Conservation (phyloP, 495 filamentous ascomycete genomes). For the Lepidopterella palustris region DNA sequence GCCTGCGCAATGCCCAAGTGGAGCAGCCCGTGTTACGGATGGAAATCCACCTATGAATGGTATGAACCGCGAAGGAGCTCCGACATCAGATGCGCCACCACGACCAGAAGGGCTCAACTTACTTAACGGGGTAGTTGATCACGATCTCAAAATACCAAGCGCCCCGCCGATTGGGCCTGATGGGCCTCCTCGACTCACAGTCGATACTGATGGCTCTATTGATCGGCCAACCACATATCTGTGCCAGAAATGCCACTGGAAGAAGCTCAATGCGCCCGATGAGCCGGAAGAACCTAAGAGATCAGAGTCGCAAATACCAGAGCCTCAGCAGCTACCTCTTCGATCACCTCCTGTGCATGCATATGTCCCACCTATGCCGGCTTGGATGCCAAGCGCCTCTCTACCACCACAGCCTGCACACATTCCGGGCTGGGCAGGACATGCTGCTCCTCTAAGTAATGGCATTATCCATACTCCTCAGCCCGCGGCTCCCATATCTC, state of each 20-base stretch:
- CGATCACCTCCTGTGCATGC: conserved; percentile 23
- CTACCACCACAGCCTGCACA: conserved; percentile 5
- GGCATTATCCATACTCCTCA: conserved; percentile 18
- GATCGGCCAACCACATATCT: conserved; percentile 15
- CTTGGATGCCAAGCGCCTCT: not conserved
- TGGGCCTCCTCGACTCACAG: not conserved
- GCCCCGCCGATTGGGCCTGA: conserved; percentile 5
- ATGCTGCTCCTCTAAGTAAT: conserved; percentile 17
- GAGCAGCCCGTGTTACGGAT: conserved; percentile 5
- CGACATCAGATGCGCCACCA: not conserved
- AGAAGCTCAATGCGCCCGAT: conserved; percentile 24
- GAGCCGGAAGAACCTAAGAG: conserved; percentile 15
- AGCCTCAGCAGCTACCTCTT: conserved; percentile 16
- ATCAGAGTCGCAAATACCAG: conserved; percentile 10
- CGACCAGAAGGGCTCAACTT: not conserved
- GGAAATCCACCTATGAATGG: conserved; percentile 12
- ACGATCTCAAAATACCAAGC: conserved; percentile 9
- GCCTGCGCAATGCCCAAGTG: not conserved
- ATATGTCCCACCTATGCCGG: conserved; percentile 9
- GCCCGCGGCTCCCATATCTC: conserved; percentile 11
- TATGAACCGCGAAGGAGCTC: not conserved
- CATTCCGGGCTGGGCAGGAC: conserved; percentile 2
- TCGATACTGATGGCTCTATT: conserved; percentile 13
- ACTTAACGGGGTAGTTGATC: conserved; percentile 15
- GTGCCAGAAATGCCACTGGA: conserved; percentile 38